Conservation (phyloP, 495 filamentous ascomycete species). For the Evansstolkia leycettana region DNA sequence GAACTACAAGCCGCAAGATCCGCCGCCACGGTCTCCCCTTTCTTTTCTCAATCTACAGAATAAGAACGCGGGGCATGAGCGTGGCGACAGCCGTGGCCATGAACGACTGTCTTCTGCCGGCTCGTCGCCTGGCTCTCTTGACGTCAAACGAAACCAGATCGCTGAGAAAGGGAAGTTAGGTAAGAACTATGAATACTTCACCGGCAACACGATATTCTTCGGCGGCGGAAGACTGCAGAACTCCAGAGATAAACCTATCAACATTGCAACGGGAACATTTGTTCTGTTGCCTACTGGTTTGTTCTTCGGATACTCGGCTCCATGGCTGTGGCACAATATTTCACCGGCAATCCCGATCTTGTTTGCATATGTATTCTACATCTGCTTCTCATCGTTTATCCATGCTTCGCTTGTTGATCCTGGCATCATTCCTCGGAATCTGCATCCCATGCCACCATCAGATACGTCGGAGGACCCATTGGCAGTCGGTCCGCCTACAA, state of each 20-base stretch:
- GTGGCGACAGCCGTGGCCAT: slow-evolving; percentile 46
- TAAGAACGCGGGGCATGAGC: slow-evolving; percentile 28
- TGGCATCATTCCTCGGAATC: slow-evolving; percentile 78
- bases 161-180: slow-evolving; percentile 35
- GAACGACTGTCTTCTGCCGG: slow-evolving; percentile 66
- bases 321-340: slow-evolving; percentile 83
- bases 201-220: slow-evolving; percentile 84
- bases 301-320: slow-evolving; percentile 78
- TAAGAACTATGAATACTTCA: slow-evolving; percentile 81
- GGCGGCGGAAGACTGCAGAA: slow-evolving; percentile 79
- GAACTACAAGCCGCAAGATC: slow-evolving; percentile 41
- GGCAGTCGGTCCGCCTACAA: slow-evolving; percentile 67
- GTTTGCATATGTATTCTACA: slow-evolving; percentile 79
- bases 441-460: slow-evolving; percentile 50
- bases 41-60: slow-evolving; percentile 55
- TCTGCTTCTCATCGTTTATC: slow-evolving; percentile 85
- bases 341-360: slow-evolving; percentile 86
- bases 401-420: slow-evolving; percentile 88
- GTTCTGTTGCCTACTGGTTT: slow-evolving; percentile 64
- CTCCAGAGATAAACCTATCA: slow-evolving; percentile 78
- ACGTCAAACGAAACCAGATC: slow-evolving; percentile 16
- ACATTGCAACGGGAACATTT: slow-evolving; percentile 72
- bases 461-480: slow-evolving; percentile 61
- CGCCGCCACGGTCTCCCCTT: slow-evolving; percentile 52
- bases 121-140: slow-evolving; percentile 50